A percentile compares a stretch with the other conserved stretches of the same genome.
phyloP scores from a whole-genome alignment of 2,329 filamentous ascomycete species.

The Colletotrichum sp. region DNA sequence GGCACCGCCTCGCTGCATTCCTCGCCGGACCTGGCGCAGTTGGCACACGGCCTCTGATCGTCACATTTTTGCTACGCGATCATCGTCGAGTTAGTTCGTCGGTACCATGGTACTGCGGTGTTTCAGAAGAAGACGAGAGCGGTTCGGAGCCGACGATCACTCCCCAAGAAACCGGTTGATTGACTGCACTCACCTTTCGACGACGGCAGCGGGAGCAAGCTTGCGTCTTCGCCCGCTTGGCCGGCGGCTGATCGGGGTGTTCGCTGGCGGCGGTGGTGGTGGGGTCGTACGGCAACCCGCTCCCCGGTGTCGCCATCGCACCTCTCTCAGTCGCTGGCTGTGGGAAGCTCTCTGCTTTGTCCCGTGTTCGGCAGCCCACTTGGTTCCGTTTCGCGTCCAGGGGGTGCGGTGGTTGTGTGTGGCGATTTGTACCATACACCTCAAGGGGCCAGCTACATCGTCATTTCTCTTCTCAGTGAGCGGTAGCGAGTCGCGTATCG shows the following conservation, averaged over 20 bases:
- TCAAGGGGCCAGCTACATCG: background rate
- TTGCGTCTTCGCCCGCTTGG: background rate
- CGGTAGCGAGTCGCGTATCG: background rate
- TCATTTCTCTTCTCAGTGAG: background rate
- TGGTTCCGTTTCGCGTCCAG: background rate
- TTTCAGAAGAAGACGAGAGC: background rate
- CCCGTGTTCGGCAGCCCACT: background rate
- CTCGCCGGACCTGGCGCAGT: slow-evolving; percentile 27
- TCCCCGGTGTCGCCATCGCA: background rate
- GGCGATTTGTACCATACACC: background rate
- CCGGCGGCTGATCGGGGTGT: background rate
- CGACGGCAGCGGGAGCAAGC: slow-evolving; percentile 24
- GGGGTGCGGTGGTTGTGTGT: background rate
- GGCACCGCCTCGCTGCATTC: slow-evolving; percentile 16
- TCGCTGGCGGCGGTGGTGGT: background rate
- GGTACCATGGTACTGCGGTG: background rate
- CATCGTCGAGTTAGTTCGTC: background rate
- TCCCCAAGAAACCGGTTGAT: background rate
- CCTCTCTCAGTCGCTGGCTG: background rate
- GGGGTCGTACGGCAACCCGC: background rate
- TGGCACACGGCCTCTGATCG: slow-evolving; percentile 26
- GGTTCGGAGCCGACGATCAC: background rate
- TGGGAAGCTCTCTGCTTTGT: background rate
- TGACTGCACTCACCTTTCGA: slow-evolving; percentile 15
- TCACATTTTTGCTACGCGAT: slow-evolving; percentile 25